Base-by-base conservation (phyloP, 768 basidiomycete species). In the Tylopilus balloui region DNA sequence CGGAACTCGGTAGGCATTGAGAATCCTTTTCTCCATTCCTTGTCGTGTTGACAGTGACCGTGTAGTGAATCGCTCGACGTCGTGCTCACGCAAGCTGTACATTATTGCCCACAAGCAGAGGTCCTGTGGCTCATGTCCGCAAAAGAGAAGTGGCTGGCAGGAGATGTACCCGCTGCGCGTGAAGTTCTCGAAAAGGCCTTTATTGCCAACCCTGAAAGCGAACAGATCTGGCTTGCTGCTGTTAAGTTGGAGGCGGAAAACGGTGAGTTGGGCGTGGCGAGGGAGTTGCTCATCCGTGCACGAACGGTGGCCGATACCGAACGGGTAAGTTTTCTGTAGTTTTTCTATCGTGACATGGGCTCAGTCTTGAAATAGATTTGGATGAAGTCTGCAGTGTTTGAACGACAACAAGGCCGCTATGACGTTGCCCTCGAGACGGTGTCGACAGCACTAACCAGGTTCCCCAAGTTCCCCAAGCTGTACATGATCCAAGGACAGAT, bases 401-500 rank as follows among this genome's bases (percentile, higher is more conserved):
- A 97, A 62, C 79, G 94, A 10, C 89, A 95, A 63, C 90, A 93
- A 65, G 85, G 85, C 2, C 79, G 85, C 53, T 73, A 82, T 6
- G 76, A 80, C 14, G 78, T 75, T 1, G 92, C 95, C 0, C 77
- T 97, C 17, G 73, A 82, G 52, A 92, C 87, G 0, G 75, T 92
- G 11, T 71, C 80, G 14, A 74, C 78, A 3, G 95, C 92, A 0
- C 76, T 97, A 24, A 68, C 71, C 43, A 93, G 86, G 64, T 98
- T 89, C 78, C 87, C 92, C 1, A 82, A 83, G 54, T 94, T 90
- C 60, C 77, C 91, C 41, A 98, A 98, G 70, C 69, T 97, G 1
- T 94, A 99, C 72, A 92, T 97, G 90, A 87, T 98, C 54, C 89
- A 97, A 71, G 95, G 92, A 1, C 95, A 97, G 62, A 92, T 98